These are phyloP conservation scores for Ogataea dorogensis DNA, from an alignment of 805 yeast genomes.

Conservation along the genomic window DNA sequence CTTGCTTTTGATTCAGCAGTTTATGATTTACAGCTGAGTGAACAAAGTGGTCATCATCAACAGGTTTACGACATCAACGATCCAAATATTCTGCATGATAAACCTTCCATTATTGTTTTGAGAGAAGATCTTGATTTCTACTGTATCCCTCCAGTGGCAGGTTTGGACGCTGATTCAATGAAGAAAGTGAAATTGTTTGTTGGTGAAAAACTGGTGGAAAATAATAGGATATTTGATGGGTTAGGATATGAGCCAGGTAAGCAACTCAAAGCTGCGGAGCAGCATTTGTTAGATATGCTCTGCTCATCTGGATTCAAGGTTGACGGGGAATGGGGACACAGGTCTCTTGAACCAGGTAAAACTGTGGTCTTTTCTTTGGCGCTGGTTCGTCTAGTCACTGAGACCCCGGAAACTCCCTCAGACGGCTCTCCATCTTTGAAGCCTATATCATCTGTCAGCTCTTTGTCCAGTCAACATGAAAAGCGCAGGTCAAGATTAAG, in stretches of 20 bases:
- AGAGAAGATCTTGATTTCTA: slow-evolving; percentile 94
- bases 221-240: slow-evolving; percentile 72
- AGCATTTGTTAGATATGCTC: slow-evolving; percentile 90
- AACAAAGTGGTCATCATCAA: slow-evolving; percentile 28
- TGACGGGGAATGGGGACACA: slow-evolving; percentile 78
- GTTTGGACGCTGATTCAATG: slow-evolving; percentile 57
- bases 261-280: slow-evolving; percentile 83
- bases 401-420: slow-evolving; percentile 13
- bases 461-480: slow-evolving; percentile 21
- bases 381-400: slow-evolving; percentile 55
- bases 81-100: slow-evolving; percentile 65
- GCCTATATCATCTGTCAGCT: slow-evolving; percentile 26
- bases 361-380: slow-evolving; percentile 85
- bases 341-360: slow-evolving; percentile 83
- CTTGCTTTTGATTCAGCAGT: slow-evolving; percentile 69
- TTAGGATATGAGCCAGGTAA: slow-evolving; percentile 59
- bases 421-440: slow-evolving; percentile 34
- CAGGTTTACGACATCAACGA: slow-evolving; percentile 38
- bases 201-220: slow-evolving; percentile 60
- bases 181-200: slow-evolving; percentile 68
- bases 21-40: slow-evolving; percentile 48
- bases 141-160: slow-evolving; percentile 73
- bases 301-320: slow-evolving; percentile 80
- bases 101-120: slow-evolving; percentile 88
- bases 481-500: slow-evolving; percentile 58